Conservation (phyloP, 2,329 filamentous ascomycete genomes). For the Aureobasidium mangrovei region DNA sequence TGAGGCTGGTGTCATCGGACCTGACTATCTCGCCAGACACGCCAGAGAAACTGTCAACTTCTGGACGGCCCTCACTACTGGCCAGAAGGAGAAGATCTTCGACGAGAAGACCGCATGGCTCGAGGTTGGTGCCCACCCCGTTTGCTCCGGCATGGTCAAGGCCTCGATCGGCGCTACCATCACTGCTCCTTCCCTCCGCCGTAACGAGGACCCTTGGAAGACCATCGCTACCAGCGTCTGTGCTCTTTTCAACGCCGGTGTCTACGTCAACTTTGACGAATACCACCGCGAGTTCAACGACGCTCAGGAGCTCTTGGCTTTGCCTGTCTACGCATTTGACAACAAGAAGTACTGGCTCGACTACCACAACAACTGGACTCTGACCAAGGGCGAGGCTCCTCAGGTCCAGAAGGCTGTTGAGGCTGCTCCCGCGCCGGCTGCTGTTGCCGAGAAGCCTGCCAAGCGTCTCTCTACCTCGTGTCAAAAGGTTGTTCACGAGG, state of each 20-base stretch:
- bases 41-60: slow-evolving; percentile 64
- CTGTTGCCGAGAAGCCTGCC: slow-evolving; percentile 36
- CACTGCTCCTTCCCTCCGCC: slow-evolving; percentile 52
- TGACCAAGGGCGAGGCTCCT: slow-evolving; percentile 57
- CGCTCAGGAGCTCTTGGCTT: slow-evolving; percentile 50
- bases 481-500: slow-evolving; percentile 54
- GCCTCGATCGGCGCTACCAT: slow-evolving; percentile 50
- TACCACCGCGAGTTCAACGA: slow-evolving; percentile 55
- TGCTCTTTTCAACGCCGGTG: slow-evolving; percentile 52
- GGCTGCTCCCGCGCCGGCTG: slow-evolving; percentile 28
- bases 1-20: slow-evolving; percentile 48
- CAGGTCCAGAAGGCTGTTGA: slow-evolving; percentile 30
- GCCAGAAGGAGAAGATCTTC: slow-evolving; percentile 50
- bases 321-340: slow-evolving; percentile 62
- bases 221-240: slow-evolving; percentile 51
- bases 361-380: slow-evolving; percentile 62
- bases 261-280: slow-evolving; percentile 62
- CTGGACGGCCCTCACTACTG: slow-evolving; percentile 51
- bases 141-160: slow-evolving; percentile 61
- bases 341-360: slow-evolving; percentile 65
- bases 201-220: slow-evolving; percentile 55
- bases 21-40: slow-evolving; percentile 56
- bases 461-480: slow-evolving; percentile 55
- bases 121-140: slow-evolving; percentile 66
- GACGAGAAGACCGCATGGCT: slow-evolving; percentile 61